Conservation (phyloP, 1,139 yeast genomes). For the Yamadazyma conglobata region DNA sequence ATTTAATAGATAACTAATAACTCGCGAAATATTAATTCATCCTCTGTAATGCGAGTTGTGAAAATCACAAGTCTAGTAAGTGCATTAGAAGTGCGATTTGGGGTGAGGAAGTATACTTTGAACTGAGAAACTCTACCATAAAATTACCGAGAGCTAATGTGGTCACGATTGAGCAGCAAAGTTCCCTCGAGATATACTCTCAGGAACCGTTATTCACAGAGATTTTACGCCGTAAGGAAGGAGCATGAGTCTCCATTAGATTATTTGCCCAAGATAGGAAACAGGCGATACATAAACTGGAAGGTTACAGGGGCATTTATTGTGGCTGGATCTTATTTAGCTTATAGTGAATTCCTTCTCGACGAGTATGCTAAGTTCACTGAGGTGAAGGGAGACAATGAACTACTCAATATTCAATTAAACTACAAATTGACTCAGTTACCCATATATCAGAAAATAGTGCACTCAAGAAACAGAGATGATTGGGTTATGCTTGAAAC, state of each 20-base stretch:
- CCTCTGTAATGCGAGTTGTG: too few species aligned
- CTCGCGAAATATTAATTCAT: too few species aligned
- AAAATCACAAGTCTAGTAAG: too few species aligned
- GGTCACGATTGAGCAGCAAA: too few species aligned
- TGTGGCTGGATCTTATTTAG: constrained; percentile 26
- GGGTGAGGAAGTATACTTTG: too few species aligned
- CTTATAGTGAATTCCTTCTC: constrained; percentile 35
- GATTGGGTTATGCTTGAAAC: constrained; percentile 48
- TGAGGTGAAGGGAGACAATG: constrained; percentile 21
- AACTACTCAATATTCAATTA: constrained; percentile 26
- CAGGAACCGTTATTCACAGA: neutral
- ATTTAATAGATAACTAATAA: too few species aligned
- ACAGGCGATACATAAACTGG: constrained; percentile 33
- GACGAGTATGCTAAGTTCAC: constrained; percentile 33
- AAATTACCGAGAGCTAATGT: too few species aligned
- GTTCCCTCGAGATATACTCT: too few species aligned
- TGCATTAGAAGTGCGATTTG: too few species aligned
- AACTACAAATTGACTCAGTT: constrained; percentile 48
- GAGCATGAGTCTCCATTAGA: constrained; percentile 37
- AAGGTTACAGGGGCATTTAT: constrained; percentile 27
- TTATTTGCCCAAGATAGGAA: constrained; percentile 22
- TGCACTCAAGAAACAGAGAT: constrained; percentile 35
- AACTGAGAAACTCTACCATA: too few species aligned
- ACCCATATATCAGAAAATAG: constrained; percentile 49
- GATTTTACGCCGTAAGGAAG: constrained; percentile 25